A percentile compares a stretch with the other conserved stretches of the same genome.
Evolutionary conservation across 495 filamentous ascomycete species (phyloP).

Genomic region (Annulohypoxylon bovei): DNA sequence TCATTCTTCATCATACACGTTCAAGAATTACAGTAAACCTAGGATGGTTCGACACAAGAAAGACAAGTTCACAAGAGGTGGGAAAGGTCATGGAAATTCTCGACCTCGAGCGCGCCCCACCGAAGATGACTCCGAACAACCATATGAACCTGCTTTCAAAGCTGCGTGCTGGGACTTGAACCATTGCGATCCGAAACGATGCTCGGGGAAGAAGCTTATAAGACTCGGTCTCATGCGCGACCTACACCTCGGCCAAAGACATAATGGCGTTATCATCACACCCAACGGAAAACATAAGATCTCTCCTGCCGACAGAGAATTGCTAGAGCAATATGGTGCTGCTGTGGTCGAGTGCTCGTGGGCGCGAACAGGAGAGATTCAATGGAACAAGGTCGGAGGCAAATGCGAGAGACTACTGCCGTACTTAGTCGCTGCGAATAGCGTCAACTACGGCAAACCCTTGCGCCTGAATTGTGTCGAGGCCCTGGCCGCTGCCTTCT

Average conservation of each 20-base stretch:
- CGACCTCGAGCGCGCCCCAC: conserved; percentile 48
- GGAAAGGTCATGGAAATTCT: conserved; percentile 66
- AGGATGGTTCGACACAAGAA: conserved; percentile 94
- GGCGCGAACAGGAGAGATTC: conserved; percentile 90
- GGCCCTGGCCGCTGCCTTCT: conserved; percentile 90
- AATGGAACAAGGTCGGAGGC: conserved; percentile 91
- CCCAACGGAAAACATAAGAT: conserved; percentile 89
- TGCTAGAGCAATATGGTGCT: conserved; percentile 88
- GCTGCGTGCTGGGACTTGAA: conserved; percentile 98
- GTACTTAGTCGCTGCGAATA: conserved; percentile 95
- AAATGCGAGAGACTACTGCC: conserved; percentile 92
- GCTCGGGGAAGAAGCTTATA: conserved; percentile 94
- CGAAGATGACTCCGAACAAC: conserved; percentile 52
- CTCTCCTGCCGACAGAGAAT: conserved; percentile 79
- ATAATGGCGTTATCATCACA: conserved; percentile 88
- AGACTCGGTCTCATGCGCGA: conserved; percentile 92
- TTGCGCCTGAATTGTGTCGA: conserved; percentile 96
- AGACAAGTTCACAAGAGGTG: conserved; percentile 76
- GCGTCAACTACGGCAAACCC: conserved; percentile 95
- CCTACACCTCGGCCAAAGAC: conserved; percentile 88
- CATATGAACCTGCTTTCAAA: conserved; percentile 74
- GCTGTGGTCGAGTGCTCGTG: conserved; percentile 98
- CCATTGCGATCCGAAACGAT: conserved; percentile 96
- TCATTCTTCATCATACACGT: not conserved
- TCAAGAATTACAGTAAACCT: not conserved